Evolutionary conservation across 2,329 filamentous ascomycete genomes (phyloP).

Genomic region (Alternaria angustiovoidea): DNA sequence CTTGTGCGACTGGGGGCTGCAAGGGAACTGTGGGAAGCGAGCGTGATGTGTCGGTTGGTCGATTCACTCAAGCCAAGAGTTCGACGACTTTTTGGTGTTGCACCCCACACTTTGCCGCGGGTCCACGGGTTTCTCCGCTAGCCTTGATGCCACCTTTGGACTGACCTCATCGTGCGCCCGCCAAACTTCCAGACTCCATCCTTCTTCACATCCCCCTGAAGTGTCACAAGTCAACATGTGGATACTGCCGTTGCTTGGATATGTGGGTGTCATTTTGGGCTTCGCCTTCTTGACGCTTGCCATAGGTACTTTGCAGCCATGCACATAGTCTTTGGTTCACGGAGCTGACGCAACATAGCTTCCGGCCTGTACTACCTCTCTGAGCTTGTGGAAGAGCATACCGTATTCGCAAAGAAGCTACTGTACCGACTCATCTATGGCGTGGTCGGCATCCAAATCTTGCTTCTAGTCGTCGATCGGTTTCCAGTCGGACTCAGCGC

Average conservation of each 20-base stretch:
- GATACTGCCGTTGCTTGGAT: slow-evolving; percentile 92
- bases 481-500: slow-evolving; percentile 79
- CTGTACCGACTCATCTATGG: slow-evolving; percentile 84
- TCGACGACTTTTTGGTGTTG: slow-evolving; percentile 37
- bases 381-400: slow-evolving; percentile 97
- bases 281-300: slow-evolving; percentile 95
- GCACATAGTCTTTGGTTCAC: neutral
- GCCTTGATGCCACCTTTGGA: slow-evolving; percentile 35
- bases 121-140: slow-evolving; percentile 25
- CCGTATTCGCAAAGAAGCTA: slow-evolving; percentile 88
- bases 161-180: slow-evolving; percentile 34
- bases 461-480: slow-evolving; percentile 82
- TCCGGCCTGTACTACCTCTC: slow-evolving; percentile 99
- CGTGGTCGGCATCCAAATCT: slow-evolving; percentile 75
- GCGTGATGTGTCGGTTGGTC: neutral
- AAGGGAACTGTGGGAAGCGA: neutral
- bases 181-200: slow-evolving; percentile 14
- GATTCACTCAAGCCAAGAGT: slow-evolving; percentile 25
- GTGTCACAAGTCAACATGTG: slow-evolving; percentile 70
- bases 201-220: slow-evolving; percentile 3
- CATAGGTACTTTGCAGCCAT: slow-evolving; percentile 68
- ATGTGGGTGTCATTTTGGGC: slow-evolving; percentile 83
- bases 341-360: slow-evolving; percentile 60
- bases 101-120: slow-evolving; percentile 28
- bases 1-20: neutral